A percentile compares a stretch with the other conserved stretches of the same genome.
phyloP scores from a whole-genome alignment of 2,329 filamentous ascomycete genomes.

The Ceratocystiopsis sp. region DNA sequence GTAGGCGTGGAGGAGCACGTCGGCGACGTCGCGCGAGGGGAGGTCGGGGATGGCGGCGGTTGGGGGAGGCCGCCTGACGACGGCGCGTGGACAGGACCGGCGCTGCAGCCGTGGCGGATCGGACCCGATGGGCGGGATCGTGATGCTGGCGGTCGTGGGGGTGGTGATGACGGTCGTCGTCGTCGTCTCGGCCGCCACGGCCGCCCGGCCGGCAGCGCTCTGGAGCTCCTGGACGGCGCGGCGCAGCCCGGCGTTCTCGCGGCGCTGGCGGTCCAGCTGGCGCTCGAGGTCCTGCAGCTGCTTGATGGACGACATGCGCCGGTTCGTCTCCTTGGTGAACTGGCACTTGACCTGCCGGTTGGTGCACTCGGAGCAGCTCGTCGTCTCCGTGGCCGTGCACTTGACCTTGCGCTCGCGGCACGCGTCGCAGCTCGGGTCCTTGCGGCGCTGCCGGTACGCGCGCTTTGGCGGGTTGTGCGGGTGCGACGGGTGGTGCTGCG shows the following conservation, averaged over 20 bases:
- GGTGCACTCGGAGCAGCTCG: slow-evolving; percentile 92
- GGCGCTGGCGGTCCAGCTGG: slow-evolving; percentile 63
- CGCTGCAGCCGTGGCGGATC: slow-evolving; percentile 47
- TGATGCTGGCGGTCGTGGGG: background rate
- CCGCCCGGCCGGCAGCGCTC: slow-evolving; percentile 13
- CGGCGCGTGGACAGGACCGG: slow-evolving; percentile 52
- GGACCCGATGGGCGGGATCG: slow-evolving; percentile 46
- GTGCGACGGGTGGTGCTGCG: slow-evolving; percentile 1
- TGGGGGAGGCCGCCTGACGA: slow-evolving; percentile 47
- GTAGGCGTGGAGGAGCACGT: slow-evolving; percentile 60
- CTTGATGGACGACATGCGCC: slow-evolving; percentile 98
- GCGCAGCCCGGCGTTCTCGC: slow-evolving; percentile 60
- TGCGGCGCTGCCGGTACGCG: slow-evolving; percentile 84
- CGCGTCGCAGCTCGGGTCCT: slow-evolving; percentile 94
- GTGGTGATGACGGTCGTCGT: background rate
- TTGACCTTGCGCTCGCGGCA: slow-evolving; percentile 74
- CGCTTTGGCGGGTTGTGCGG: slow-evolving; percentile 51
- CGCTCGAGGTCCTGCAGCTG: slow-evolving; percentile 95
- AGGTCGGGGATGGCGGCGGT: slow-evolving; percentile 36
- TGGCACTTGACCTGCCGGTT: slow-evolving; percentile 95
- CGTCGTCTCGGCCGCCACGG: background rate
- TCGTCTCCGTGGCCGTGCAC: slow-evolving; percentile 92
- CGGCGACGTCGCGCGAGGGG: slow-evolving; percentile 51
- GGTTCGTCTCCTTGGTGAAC: slow-evolving; percentile 97
- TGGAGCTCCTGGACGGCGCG: slow-evolving; percentile 40